Base-by-base conservation (phyloP, 2,329 filamentous ascomycete genomes). In the Aspergillus intermedius region DNA sequence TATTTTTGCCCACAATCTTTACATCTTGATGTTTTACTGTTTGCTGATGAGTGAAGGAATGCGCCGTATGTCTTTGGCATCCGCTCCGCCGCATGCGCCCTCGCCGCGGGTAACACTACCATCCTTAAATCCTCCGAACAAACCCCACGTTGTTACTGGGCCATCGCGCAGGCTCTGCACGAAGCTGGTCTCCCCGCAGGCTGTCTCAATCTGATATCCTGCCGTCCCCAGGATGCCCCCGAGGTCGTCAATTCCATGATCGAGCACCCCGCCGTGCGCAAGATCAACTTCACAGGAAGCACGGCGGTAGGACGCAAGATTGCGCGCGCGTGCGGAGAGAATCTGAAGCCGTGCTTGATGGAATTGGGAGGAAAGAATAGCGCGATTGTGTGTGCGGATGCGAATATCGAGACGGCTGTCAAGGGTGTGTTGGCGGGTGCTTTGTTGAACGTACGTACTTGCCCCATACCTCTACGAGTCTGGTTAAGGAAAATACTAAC, bases 321-420 rank as follows among this genome's bases (percentile, higher is more conserved):
- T 49, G 84, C 80, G 12, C 73, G 75, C 15, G 72, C 79, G 17
- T 85, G 85, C 0, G 88, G 84, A 15, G 78, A 84, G 61, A 72
- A 84, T 53, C 73, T 93, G 39, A 94, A 93, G 73, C 88, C 87
- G 0, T 78, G 86, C 2, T 71, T 93, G 2, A 79, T 93, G 66
- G 89, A 94, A 66, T 74, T 94, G 1, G 89, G 89, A 4, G 88
- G 88, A 37, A 94, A 94, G 68, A 85, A 86, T 1, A 82, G 82
- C 1, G 82, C 86, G 1, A 87, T 94, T 54, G 82, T 94, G 0
- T 84, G 85, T 64, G 82, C 84, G 32, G 88, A 94, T 64, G 88
- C 89, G 4, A 80, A 94, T 59, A 64, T 94, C 25, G 75, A 84
- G 34, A 73, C 78, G 7, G 87, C 88, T 0, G 61, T 68, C 3